Percentiles rank a stretch among this genome's conserved stretches.
Conservation (phyloP, 805 yeast genomes). For the Starmerella floris region DNA sequence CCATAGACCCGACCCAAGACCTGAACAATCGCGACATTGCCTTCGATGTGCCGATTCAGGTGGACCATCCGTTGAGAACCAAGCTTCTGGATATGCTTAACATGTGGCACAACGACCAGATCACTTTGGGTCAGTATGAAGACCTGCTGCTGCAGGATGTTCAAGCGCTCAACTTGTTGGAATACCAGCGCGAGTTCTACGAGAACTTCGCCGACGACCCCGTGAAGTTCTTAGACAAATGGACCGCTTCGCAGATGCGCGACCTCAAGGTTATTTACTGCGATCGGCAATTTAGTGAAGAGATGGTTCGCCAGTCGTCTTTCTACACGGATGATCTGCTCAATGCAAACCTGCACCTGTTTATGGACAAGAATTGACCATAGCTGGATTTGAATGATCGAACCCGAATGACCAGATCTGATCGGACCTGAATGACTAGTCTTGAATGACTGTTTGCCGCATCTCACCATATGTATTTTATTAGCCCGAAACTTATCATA, state of each 20-base stretch:
- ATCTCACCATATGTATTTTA: too few relatives aligned
- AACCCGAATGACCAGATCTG: too few relatives aligned
- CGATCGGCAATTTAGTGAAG: constrained; percentile 84
- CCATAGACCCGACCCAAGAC: constrained; percentile 61
- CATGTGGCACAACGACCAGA: constrained; percentile 31
- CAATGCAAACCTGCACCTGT: constrained; percentile 62
- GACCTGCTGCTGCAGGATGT: constrained; percentile 35
- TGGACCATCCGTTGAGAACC: constrained; percentile 29
- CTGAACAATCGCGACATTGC: constrained; percentile 64
- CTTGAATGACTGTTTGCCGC: constrained; percentile 5
- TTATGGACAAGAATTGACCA: constrained; percentile 35
- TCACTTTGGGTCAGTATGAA: constrained; percentile 33
- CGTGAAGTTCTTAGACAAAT: constrained; percentile 52
- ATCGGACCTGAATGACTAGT: too few relatives aligned
- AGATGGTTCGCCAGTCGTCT: constrained; percentile 67
- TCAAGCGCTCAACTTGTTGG: constrained; percentile 38
- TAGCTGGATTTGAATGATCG: not conserved
- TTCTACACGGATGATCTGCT: constrained; percentile 71
- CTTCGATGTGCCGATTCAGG: constrained; percentile 57
- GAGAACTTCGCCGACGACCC: constrained; percentile 64
- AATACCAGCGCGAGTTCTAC: constrained; percentile 67
- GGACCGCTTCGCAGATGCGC: constrained; percentile 69
- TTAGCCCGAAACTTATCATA: too few relatives aligned
- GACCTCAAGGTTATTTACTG: constrained; percentile 76
- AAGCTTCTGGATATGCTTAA: constrained; percentile 29